Base-by-base conservation (phyloP, 176 grass and related monocot genomes). In the Dactylis glomerata region DNA sequence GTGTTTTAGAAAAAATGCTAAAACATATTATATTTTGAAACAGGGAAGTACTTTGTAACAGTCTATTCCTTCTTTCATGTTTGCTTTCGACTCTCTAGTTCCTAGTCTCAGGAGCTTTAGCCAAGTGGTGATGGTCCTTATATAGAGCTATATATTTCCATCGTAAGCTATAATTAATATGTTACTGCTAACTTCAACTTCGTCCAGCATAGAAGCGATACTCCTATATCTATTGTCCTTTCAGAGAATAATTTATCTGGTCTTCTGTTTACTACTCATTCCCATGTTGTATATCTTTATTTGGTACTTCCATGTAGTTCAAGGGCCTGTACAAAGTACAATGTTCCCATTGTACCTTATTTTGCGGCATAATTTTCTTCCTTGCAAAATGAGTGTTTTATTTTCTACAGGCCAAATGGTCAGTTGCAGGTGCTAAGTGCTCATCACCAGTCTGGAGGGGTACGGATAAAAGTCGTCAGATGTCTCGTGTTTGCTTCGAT, bases 381-480 rank as follows among this genome's bases (percentile, higher is more conserved):
- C 4, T 24, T 64, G 2, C 27, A 10, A 80, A 41, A 58, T 73
- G 15, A 34, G 23, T 6, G 16, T 79, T 9, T 28, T 82, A 31
- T 76, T 92, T 91, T 83, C 6, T 8, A 88, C 81, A 95, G 96
- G 88, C 85, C 95, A 95, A 92, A 93, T 32, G 88, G 91, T 50
- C 85, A 94, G 63, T 85, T 95, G 85, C 91, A 98, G 88, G 96
- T 98, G 75, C 86, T 98, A n/a, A 98, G 96, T 49, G 83, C 96
- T 38, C 91, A 98, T 85, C 91, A 98, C 78, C 96, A 98, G 76
- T 98, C 96, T 59, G 96, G 93, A 95, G 96, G 96, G 93, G 93
- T 98, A 98, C 72, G 62, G 54, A 78, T 22, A 79, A 51, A 83
- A 22, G 42, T 13, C 36, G 11, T 63, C 19, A 30, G 51, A 52